Percentiles rank a stretch among this genome's conserved stretches.
Evolutionary conservation across 441 rosid species (phyloP).

Genomic region (Gossypium lobatum): DNA sequence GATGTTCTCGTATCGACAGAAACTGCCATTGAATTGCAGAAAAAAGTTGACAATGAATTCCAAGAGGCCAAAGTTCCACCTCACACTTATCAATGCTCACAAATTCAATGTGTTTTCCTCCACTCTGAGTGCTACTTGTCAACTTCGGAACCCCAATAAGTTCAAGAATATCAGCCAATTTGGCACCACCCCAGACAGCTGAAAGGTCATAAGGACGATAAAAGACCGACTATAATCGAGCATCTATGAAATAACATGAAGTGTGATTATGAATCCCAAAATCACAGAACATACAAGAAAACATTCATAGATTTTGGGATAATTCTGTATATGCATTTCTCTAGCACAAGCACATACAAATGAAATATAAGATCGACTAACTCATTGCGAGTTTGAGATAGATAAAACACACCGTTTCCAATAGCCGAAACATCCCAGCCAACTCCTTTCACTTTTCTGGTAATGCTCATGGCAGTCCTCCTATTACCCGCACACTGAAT

Average conservation of each 20-base stretch:
- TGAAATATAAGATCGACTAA: not conserved
- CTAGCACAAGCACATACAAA: not conserved
- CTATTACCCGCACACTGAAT: constrained; percentile 95
- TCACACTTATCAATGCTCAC: constrained; percentile 91
- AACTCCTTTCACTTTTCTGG: constrained; percentile 76
- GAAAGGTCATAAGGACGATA: constrained; percentile 19
- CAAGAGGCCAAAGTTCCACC: constrained; percentile 33
- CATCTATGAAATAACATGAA: not conserved
- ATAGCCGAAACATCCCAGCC: constrained; percentile 96
- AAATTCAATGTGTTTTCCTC: constrained; percentile 91
- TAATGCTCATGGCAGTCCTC: constrained; percentile 94
- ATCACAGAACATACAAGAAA: not conserved
- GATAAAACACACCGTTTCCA: constrained; percentile 65
- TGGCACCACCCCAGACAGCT: constrained; percentile 94
- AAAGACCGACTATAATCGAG: not conserved
- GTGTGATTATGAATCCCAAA: not conserved
- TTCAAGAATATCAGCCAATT: constrained; percentile 82
- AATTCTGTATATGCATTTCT: not conserved
- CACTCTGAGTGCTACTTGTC: constrained; percentile 42
- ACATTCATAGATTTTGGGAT: not conserved
- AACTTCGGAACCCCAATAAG: constrained; percentile 73
- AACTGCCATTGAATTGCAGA: constrained; percentile 6
- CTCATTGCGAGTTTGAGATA: not conserved
- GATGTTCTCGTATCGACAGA: not conserved
- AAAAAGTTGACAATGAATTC: constrained; percentile 13